These are phyloP conservation scores for Boletellus deceptivus DNA, from an alignment of 1,284 basidiomycete genomes.

Conservation along the genomic window DNA sequence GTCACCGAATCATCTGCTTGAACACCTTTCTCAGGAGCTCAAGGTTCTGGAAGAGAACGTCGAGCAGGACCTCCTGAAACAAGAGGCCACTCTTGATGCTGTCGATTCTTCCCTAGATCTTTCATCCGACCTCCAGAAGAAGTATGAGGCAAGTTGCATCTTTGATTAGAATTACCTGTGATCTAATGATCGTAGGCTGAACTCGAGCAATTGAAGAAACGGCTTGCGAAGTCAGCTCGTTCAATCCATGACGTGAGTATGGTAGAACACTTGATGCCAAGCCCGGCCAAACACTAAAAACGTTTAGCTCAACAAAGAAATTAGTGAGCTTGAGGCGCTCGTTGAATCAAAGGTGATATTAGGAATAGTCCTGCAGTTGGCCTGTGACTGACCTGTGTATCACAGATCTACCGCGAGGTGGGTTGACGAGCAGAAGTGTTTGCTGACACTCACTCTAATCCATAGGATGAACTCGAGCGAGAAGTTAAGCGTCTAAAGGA, in stretches of 20 bases:
- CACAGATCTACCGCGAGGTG: constrained; percentile 85
- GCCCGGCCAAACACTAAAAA: constrained; percentile 7
- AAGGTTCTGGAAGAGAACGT: constrained; percentile 73
- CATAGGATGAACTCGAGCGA: constrained; percentile 83
- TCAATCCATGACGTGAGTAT: constrained; percentile 65
- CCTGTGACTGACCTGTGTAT: constrained; percentile 11
- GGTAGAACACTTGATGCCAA: background rate
- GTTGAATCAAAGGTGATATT: constrained; percentile 79
- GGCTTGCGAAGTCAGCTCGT: constrained; percentile 61
- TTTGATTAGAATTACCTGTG: background rate
- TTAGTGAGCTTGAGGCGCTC: constrained; percentile 83
- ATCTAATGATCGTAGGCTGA: constrained; percentile 46
- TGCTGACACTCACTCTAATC: constrained; percentile 5
- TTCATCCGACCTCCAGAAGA: constrained; percentile 42
- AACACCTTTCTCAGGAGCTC: constrained; percentile 51
- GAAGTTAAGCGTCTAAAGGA: constrained; percentile 77
- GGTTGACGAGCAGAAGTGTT: constrained; percentile 12
- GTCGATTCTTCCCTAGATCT: constrained; percentile 25
- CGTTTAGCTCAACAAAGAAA: constrained; percentile 81
- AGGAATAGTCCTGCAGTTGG: background rate
- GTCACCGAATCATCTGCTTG: background rate
- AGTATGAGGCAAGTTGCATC: constrained; percentile 49
- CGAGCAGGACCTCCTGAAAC: constrained; percentile 57
- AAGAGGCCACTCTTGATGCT: constrained; percentile 45
- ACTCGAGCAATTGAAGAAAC: constrained; percentile 68